Evolutionary conservation across 2,329 filamentous ascomycete genomes (phyloP).

Genomic region (Beauveria pseudobassiana): DNA sequence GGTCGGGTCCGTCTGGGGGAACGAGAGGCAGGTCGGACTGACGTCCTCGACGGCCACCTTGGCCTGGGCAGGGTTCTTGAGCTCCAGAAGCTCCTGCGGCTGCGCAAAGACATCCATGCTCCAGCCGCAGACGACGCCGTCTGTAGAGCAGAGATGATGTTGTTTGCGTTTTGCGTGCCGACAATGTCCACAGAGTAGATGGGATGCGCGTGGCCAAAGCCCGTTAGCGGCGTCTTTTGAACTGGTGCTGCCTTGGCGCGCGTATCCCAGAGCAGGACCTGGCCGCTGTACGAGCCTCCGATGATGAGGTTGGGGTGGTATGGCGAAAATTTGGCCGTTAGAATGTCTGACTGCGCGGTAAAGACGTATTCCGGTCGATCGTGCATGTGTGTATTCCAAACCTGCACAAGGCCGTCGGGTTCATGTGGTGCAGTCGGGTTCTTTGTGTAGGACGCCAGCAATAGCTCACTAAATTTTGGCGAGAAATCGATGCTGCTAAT

Average conservation of each 20-base stretch:
- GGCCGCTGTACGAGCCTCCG: constrained; percentile 91
- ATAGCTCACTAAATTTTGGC: constrained; percentile 85
- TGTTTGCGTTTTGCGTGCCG: constrained; percentile 97
- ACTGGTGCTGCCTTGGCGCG: constrained; percentile 82
- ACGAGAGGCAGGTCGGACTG: constrained; percentile 87
- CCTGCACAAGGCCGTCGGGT: constrained; percentile 84
- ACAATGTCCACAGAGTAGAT: constrained; percentile 94
- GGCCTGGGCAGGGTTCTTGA: constrained; percentile 76
- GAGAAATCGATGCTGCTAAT: constrained; percentile 94
- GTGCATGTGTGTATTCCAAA: constrained; percentile 95
- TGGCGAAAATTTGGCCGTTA: constrained; percentile 95
- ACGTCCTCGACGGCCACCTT: constrained; percentile 79
- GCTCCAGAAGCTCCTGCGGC: constrained; percentile 86
- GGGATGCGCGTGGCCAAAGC: constrained; percentile 90
- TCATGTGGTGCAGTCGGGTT: constrained; percentile 92
- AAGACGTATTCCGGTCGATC: constrained; percentile 94
- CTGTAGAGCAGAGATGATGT: constrained; percentile 97
- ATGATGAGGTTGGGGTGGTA: constrained; percentile 96
- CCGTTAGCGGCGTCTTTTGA: constrained; percentile 91
- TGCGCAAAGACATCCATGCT: constrained; percentile 96
- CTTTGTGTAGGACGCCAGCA: constrained; percentile 94
- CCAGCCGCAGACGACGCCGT: constrained; percentile 95
- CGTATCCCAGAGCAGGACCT: constrained; percentile 95
- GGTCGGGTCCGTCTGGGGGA: constrained; percentile 89
- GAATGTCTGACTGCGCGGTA: constrained; percentile 89